A percentile compares a stretch with the other conserved stretches of the same genome.
phyloP scores from a whole-genome alignment of 2,329 filamentous ascomycete species.

The Colletotrichum lini region DNA sequence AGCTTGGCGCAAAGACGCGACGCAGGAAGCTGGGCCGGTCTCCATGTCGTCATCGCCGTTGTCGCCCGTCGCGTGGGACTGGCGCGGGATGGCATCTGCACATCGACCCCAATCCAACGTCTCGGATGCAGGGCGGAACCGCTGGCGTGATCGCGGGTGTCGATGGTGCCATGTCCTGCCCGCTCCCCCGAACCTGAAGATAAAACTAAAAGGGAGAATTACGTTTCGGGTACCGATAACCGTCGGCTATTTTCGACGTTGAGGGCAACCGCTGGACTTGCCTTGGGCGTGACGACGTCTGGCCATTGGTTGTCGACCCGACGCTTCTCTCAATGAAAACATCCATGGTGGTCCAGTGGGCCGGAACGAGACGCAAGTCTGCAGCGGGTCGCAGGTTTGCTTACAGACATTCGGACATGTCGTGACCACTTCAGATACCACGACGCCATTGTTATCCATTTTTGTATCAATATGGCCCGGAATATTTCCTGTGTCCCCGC shows the following conservation, averaged over 20 bases:
- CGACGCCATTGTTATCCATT: not conserved
- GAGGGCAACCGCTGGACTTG: no score
- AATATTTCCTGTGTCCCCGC: no score
- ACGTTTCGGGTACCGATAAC: not conserved
- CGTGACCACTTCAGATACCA: not conserved
- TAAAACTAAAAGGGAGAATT: not conserved
- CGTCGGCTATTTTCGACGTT: slow-evolving; percentile 6
- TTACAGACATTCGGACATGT: not conserved
- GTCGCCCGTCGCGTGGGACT: slow-evolving; percentile 34
- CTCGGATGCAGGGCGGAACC: slow-evolving; percentile 25
- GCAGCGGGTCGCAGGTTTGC: not conserved
- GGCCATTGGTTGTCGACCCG: slow-evolving; percentile 1
- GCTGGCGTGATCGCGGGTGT: slow-evolving; percentile 37
- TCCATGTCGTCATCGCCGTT: slow-evolving; percentile 39
- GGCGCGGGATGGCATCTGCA: slow-evolving; percentile 34
- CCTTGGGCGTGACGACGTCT: not conserved
- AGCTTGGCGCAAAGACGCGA: slow-evolving; percentile 9
- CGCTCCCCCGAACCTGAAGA: not conserved
- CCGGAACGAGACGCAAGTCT: not conserved
- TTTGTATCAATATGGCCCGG: no score
- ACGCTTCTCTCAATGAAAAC: not conserved
- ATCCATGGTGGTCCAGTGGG: not conserved
- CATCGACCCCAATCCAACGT: slow-evolving; percentile 24
- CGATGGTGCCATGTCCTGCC: slow-evolving; percentile 35
- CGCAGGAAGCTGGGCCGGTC: not conserved